Conservation (phyloP, 73 alveolate genomes). For the Paramecium octaurelia region DNA sequence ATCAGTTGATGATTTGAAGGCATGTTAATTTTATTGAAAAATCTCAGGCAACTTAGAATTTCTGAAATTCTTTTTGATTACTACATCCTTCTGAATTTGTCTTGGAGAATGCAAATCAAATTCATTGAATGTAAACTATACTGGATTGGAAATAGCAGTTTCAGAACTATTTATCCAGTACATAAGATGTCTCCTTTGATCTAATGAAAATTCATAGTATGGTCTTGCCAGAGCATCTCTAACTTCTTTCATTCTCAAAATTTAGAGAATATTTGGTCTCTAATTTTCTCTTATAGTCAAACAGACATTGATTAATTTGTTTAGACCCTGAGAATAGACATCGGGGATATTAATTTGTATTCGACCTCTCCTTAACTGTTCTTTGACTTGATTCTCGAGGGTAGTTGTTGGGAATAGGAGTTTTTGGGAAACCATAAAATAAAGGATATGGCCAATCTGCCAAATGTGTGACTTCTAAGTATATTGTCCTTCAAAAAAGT, state of each 20-base stretch:
- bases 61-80: neutral
- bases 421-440: conserved; percentile 38
- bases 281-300: conserved; percentile 4
- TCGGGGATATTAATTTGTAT: conserved; percentile 7
- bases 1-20: neutral
- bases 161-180: conserved; percentile 43
- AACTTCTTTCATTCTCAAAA: conserved; percentile 17
- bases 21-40: neutral
- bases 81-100: conserved; percentile 1
- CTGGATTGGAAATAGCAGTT: conserved; percentile 4
- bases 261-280: conserved; percentile 31
- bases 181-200: conserved; percentile 1
- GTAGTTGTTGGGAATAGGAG: neutral
- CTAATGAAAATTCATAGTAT: conserved; percentile 11
- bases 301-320: neutral
- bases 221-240: conserved; percentile 18
- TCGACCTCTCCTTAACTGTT: conserved; percentile 16
- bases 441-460: conserved; percentile 22
- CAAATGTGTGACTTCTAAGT: conserved; percentile 37
- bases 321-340: neutral
- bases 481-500: neutral
- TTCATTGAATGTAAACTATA: neutral
- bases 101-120: conserved; percentile 43
- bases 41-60: conserved; percentile 9
- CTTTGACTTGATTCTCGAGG: conserved; percentile 1